Evolutionary conservation across 306 rosid species (phyloP), one percentile per base, ranked within the genome.

Genomic region (Luffa acutangula): DNA sequence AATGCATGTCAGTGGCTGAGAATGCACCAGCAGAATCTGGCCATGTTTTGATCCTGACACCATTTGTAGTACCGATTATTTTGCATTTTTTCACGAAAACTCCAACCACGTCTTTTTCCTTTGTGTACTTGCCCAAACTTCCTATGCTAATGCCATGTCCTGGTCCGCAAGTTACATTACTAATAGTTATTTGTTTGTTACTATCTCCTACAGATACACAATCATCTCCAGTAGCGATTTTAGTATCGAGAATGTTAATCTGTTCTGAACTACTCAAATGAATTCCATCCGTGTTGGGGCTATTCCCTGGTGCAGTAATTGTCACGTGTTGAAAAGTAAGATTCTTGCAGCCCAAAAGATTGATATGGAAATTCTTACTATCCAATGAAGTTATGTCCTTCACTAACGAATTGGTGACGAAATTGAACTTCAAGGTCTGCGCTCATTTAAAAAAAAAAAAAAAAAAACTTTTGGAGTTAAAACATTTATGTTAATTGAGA

Each of bases 131-230:
- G 20, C 89, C 90, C 0, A 87, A 78, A 54, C 88, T 83, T 71
- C 90, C 90, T 1, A 18, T 2, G 60, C 60, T 56, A 18, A 56
- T 56, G 60, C 60, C 60, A 56, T 56, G 60, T 56, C 60, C 90
- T 2, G 90, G 92, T 58, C 90, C 89, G 20, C 89, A 89, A 1
- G 37, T 82, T 18, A 85, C 83, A 1, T 41, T 65, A 0, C 45
- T 41, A 25, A 85, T 48, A 0, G 72, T 57, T 12, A 87, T 39
- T 8, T 82, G 21, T 39, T n/a, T 56, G 73, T 48, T 82, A 0
- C 89, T 87, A 36, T 87, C 89, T 12, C 89, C 88, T 3, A 89
- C 45, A 0, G 91, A 89, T 53, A 89, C 39, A 33, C 91, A 89
- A 33, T 89, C 91, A 31, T 90, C 88, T 36, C 91, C 89, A 0